Evolutionary conservation across 1,284 basidiomycete genomes (phyloP), one percentile per base, ranked within the genome.

Genomic region (Meira miltonrushii): DNA sequence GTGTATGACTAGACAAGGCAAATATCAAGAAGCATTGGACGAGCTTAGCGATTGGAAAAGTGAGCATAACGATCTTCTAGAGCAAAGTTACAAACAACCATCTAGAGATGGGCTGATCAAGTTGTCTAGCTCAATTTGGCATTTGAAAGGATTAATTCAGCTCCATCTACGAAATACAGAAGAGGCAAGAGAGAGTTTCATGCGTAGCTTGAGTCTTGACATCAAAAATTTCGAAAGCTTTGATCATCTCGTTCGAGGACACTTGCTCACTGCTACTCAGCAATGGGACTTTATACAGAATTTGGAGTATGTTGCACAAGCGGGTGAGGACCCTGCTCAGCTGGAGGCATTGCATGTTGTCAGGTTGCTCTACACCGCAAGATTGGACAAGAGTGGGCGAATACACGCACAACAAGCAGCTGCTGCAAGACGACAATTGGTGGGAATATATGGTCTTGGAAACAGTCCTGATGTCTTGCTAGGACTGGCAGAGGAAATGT

Each of bases 201-300:
- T 97, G 85, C 92, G 96, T 68, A 93, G 95, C 0, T 83, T 99
- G 13, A 84, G 88, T 0, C 82, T 97, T 12, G 95, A 99, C 71
- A 90, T 98, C 25, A 96, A 96, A 79, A 97, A 94, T 78, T 98
- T 92, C 75, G 95, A 98, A 67, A 88, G 92, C 1, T 98, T 96
- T 72, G 85, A 89, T 57, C 88, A 93, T 64, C 84, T 99, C 6
- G 83, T 97, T 19, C 87, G 87, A 43, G 89, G 92, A 1, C 89
- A 93, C 87, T 62, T 78, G 55, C 59, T 76, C 7, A 67, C 71
- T n/a, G 60, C 50, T 15, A 62, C 67, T 10, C 71, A 75, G 59
- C 74, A 97, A 80, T 98, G 95, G 95, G 87, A 90, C 60, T 94
- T 98, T 68, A 85, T 98, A 1, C 88, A 92, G 78, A 83, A 84